Evolutionary conservation across 352 stramenopile genomes (phyloP), one percentile per base, ranked within the genome.

Genomic region (Phytopythium mirpurense): DNA sequence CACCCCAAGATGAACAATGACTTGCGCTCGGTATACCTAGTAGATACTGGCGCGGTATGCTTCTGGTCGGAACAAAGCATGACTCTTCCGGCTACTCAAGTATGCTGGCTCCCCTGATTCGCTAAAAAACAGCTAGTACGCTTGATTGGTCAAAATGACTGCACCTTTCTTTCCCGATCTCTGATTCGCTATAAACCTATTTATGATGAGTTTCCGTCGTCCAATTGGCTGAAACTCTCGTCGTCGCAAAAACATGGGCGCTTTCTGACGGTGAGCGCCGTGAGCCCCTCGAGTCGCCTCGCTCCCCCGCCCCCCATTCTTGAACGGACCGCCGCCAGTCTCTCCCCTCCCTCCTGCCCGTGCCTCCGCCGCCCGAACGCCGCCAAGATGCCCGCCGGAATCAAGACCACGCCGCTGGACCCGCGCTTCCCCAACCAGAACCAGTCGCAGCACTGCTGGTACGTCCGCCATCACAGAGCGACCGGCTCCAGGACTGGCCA

Each of bases 391-490:
- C 72, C 74, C 36, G 62, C 64, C 61, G 80, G 80, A 55, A 70
- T 89, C 54, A 89, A 89, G 75, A 93, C 85, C 52, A 92, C 85
- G 53, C 85, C 85, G 52, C 60, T 90, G 57, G 85, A 95, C 75
- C 74, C 82, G 27, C 80, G 85, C 26, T 95, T 95, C 78, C 85
- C 85, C 35, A 95, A 92, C 74, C 63, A 70, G 61, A 95, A 95
- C 75, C 85, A 95, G 76, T 64, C 76, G 49, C 85, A 95, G 68
- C 82, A 93, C 65, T 93, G 82, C 76, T 93, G 82, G 74, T 86
- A 61, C 44, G 59, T 60, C 14, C 29, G 29, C 29, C 29, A 32
- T 10, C 29, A 9, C n/a, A n/a, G n/a, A n/a, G n/a, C n/a, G n/a
- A n/a, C n/a, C n/a, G n/a, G n/a, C n/a, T n/a, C n/a, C n/a, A 32